Evolutionary conservation across 176 grass and related monocot species (phyloP), one percentile per base, ranked within the genome.

Genomic region (Musa troglodytarum): DNA sequence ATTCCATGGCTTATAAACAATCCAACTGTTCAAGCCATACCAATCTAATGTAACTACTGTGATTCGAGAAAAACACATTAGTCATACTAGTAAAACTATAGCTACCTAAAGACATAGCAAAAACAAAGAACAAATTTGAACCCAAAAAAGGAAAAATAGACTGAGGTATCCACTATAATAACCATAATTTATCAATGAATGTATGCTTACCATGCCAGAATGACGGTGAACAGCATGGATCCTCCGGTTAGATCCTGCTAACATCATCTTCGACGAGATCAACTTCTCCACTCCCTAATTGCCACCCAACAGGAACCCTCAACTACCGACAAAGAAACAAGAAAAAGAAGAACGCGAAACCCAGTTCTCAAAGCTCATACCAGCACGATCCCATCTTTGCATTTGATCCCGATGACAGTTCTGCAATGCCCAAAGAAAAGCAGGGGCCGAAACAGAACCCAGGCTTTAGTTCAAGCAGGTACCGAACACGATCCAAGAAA

Each of bases 361-460:
- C 14, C 49, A 49, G 21, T 9, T 11, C 12, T 12, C n/a, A 55
- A 8, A 54, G 23, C n/a, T 9, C 51, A 77, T 87, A 91, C 88
- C 86, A 96, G 65, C 58, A 96, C 88, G 79, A 96, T 85, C 25
- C 88, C 92, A 83, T 96, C 92, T 83, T 88, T 96, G 81, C 92
- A 96, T 73, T 96, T 96, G 88, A 96, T 96, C 25, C 92, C 92
- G 74, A 96, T 80, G 52, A 89, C 74, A 87, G 88, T 96, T 79
- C 92, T 96, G 58, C 72, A 58, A 70, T 6, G 34, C 43, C 9
- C 54, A 68, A 52, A 52, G 73, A 69, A 53, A 57, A 70, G 23
- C 71, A 71, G 50, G 52, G 75, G 2, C 16, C 34, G 34, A 72
- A 75, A 24, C 83, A 68, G 1, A 82, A 15, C 63, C 25, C 34